Conservation (phyloP, 129 eudicot genomes). For the Chrysanthemum makinoi region DNA sequence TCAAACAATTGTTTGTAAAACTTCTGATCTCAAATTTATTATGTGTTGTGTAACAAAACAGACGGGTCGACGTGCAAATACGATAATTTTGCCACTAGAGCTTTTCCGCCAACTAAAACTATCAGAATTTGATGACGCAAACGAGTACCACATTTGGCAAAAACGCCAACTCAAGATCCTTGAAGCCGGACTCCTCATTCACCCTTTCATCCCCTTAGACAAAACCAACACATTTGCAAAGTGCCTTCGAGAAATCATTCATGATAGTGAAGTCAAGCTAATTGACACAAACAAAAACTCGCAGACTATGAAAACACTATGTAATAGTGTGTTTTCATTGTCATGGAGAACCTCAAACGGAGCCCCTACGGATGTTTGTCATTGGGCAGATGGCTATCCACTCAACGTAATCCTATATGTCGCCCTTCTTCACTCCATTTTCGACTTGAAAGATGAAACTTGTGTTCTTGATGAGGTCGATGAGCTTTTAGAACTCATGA, state of each 20-base stretch:
- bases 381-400: conserved; percentile 93
- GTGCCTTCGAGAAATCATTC: conserved; percentile 46
- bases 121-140: conserved; percentile 58
- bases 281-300: conserved; percentile 62
- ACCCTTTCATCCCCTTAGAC: conserved; percentile 68
- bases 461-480: conserved; percentile 76
- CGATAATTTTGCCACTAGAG: conserved; percentile 85
- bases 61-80: conserved; percentile 79
- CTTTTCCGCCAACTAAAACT: conserved; percentile 82
- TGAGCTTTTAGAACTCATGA: conserved; percentile 78
- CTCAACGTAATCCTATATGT: conserved; percentile 63
- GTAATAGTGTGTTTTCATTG: neutral
- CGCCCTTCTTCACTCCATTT: conserved; percentile 53
- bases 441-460: conserved; percentile 71
- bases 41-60: neutral
- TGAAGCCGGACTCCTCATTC: conserved; percentile 63
- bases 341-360: conserved; percentile 10
- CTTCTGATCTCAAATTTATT: neutral
- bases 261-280: conserved; percentile 33
- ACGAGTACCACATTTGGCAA: conserved; percentile 81
- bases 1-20: conserved; percentile 42
- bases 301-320: conserved; percentile 45
- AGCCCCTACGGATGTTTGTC: conserved; percentile 48
- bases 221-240: conserved; percentile 36
- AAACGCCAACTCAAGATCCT: conserved; percentile 75